Base-by-base conservation (phyloP, 345 rosid species). In the Ceriops zippeliana region DNA sequence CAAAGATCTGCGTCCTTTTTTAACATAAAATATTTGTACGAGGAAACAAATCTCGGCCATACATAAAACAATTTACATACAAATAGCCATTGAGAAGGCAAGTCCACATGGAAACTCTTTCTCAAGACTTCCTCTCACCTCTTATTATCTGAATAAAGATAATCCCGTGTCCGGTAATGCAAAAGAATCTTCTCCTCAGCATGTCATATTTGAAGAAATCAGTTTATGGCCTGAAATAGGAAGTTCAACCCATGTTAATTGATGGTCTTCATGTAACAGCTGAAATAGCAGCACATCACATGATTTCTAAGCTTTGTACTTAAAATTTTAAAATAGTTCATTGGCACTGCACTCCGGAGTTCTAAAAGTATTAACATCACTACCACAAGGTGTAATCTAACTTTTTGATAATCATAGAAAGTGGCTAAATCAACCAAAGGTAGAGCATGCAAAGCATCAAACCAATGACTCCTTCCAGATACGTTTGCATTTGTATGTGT, bases 201-300 rank as follows among this genome's bases (percentile, higher is more conserved):
- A 75, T 70, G 75, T 79, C 85, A 79, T 79, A 53, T 81, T 76
- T 72, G 82, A 67, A 73, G 85, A 71, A 70, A 69, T 15, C 0
- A 59, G 38, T 69, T 63, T 66, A 73, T 67, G 65, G 60, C 76
- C 82, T 73, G 78, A 76, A 69, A 79, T 59, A n/a, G 57, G 42
- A 28, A 66, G 62, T 32, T 31, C 0, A 54, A 62, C 26, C 5
- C 22, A n/a, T 22, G 20, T 67, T 61, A 61, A 31, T 62, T n/a
- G 1, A 27, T 49, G 6, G 34, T 28, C 24, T 20, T 65, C 52
- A 6, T 2, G 15, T 5, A 30, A 49, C 17, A 6, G 1, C 20
- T n/a, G 35, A 42, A 9, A 21, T 28, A 28, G 24, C 34, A 28
- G 24, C 34, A 42, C 13, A 31, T 30, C 35, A n/a, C 46, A 52